A percentile compares a stretch with the other conserved stretches of the same genome.
phyloP scores from a whole-genome alignment of 192 early-diverging fungal genomes.

The Backusella australiensis region DNA sequence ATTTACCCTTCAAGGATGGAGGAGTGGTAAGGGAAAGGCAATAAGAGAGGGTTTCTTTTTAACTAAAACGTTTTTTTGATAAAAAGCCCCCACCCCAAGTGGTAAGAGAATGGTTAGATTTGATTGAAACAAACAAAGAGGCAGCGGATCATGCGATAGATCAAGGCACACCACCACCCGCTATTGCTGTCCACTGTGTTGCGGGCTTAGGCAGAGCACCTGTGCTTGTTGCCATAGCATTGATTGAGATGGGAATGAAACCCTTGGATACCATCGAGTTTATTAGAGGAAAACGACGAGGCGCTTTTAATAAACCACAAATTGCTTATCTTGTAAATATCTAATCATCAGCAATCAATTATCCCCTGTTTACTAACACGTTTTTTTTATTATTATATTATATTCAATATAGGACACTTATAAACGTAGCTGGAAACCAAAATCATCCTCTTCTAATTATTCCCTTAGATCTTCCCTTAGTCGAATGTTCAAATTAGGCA shows the following conservation, averaged over 20 bases:
- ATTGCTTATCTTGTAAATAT: conserved; percentile 19
- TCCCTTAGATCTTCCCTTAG: conserved; percentile 30
- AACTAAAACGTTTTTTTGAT: background rate
- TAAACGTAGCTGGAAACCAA: conserved; percentile 30
- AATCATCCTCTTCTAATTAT: conserved; percentile 27
- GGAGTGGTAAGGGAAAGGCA: conserved; percentile 54
- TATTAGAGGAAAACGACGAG: conserved; percentile 69
- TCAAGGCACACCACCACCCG: conserved; percentile 31
- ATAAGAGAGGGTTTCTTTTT: background rate
- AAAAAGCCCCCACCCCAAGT: conserved; percentile 43
- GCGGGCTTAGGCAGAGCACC: conserved; percentile 95
- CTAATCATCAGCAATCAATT: no score
- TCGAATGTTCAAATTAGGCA: conserved; percentile 35
- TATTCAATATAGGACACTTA: conserved; percentile 30
- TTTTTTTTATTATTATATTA: no score
- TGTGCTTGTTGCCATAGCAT: conserved; percentile 78
- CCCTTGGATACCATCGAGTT: conserved; percentile 73
- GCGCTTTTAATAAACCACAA: conserved; percentile 68
- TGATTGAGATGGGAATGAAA: conserved; percentile 77
- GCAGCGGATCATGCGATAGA: conserved; percentile 18
- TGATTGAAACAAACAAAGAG: conserved; percentile 51
- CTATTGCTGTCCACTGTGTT: conserved; percentile 91
- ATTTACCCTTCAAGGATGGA: conserved; percentile 89
- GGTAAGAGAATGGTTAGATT: conserved; percentile 56
- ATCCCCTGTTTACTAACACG: background rate